phyloP scores from a whole-genome alignment of 2,329 filamentous ascomycete genomes.

The Cylindrodendrum hubeiense region DNA sequence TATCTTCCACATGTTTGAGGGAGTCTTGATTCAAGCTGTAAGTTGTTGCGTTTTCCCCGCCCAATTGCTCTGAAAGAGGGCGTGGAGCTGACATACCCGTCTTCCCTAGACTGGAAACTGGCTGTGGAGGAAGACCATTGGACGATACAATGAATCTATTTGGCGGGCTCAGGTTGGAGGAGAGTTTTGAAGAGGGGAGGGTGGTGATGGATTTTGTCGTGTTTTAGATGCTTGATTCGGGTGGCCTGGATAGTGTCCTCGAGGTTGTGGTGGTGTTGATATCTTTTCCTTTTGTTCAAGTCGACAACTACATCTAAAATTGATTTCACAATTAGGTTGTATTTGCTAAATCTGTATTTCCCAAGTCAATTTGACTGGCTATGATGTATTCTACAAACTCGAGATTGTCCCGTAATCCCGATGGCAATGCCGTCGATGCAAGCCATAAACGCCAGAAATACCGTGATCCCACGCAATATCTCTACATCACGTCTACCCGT shows the following conservation, averaged over 20 bases:
- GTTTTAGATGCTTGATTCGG: neutral
- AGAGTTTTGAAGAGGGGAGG: constrained; percentile 7
- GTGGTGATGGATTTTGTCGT: neutral
- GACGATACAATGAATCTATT: constrained; percentile 11
- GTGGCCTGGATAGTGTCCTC: neutral
- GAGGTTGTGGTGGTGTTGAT: neutral
- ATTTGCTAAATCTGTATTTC: neutral
- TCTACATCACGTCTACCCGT: too few species aligned
- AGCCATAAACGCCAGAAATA: neutral
- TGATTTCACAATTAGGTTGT: neutral
- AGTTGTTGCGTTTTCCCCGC: too few species aligned
- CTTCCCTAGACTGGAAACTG: constrained; percentile 11
- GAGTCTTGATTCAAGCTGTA: constrained; percentile 16
- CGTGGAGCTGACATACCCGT: neutral
- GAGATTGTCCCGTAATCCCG: neutral
- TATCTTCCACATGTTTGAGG: constrained; percentile 23
- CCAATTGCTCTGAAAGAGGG: neutral
- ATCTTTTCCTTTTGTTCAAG: neutral
- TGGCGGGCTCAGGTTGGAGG: constrained; percentile 19
- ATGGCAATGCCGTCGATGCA: neutral
- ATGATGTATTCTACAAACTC: neutral
- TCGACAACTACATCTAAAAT: neutral
- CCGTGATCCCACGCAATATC: neutral
- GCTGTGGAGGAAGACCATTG: constrained; percentile 23
- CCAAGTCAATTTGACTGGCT: neutral